Evolutionary conservation across 371 early-diverging fungal species (phyloP).

Genomic region (Nematocida displodere): DNA sequence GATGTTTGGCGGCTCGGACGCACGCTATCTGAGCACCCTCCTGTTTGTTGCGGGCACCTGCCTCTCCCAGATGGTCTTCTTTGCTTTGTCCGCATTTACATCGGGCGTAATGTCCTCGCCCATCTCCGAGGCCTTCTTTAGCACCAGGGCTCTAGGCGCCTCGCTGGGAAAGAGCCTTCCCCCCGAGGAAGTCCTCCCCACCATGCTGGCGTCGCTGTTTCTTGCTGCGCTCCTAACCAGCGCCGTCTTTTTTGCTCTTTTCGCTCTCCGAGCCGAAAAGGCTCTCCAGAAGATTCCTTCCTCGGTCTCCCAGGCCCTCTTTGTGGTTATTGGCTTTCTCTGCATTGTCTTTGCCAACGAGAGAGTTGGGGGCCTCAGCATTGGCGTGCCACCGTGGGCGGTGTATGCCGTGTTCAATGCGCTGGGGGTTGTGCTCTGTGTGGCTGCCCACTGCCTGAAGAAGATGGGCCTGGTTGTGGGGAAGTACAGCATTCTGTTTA

Average conservation of each 20-base stretch:
- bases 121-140: slow-evolving; percentile 20
- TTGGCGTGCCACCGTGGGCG: not conserved
- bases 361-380: not conserved
- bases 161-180: not conserved
- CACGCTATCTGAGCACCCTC: not conserved
- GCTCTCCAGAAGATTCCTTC: slow-evolving; percentile 9
- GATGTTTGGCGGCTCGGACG: not conserved
- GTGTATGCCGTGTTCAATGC: not conserved
- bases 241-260: slow-evolving; percentile 9
- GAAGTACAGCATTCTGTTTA: slow-evolving; percentile 22
- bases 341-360: slow-evolving; percentile 29
- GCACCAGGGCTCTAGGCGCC: not conserved
- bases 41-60: slow-evolving; percentile 18
- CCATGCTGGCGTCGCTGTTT: not conserved
- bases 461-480: not conserved
- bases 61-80: slow-evolving; percentile 25
- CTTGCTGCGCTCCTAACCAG: slow-evolving; percentile 20
- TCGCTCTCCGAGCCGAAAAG: slow-evolving; percentile 5
- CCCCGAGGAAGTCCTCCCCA: not conserved
- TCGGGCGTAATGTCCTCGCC: slow-evolving; percentile 32
- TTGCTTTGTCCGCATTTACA: slow-evolving; percentile 11
- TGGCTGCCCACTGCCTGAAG: not conserved
- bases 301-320: slow-evolving; percentile 5
- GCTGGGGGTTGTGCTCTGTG: not conserved
- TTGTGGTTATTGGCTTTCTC: slow-evolving; percentile 16